Percentiles rank a stretch among this genome's conserved stretches.
Conservation (phyloP, 768 basidiomycete species). For the Tremella yokohamensis region DNA sequence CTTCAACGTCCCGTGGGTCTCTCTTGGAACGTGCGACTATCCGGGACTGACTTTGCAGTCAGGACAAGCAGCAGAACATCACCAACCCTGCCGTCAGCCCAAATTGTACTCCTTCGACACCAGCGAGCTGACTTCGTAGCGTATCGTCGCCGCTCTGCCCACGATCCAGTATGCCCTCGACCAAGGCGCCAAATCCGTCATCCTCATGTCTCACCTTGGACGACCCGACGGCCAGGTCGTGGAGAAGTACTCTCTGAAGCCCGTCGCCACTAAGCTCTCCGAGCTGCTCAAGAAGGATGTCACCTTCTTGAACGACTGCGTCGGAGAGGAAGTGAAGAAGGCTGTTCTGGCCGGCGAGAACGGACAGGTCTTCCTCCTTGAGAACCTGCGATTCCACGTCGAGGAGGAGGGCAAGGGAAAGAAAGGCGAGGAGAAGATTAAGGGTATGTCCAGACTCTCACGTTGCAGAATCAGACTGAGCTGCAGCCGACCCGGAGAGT, state of each 20-base stretch:
- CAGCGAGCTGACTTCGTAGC: conserved; percentile 55
- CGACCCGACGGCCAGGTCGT: conserved; percentile 90
- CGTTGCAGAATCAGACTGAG: conserved; percentile 1
- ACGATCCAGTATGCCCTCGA: conserved; percentile 91
- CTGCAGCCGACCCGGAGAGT: conserved; percentile 63
- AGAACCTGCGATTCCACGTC: conserved; percentile 97
- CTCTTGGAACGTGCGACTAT: neutral
- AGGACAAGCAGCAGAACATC: conserved; percentile 78
- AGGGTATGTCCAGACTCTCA: conserved; percentile 55
- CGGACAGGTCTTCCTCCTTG: conserved; percentile 73
- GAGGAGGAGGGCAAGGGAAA: conserved; percentile 98
- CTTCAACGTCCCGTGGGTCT: conserved; percentile 44
- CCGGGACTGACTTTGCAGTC: conserved; percentile 40
- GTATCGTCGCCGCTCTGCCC: conserved; percentile 93
- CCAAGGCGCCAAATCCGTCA: conserved; percentile 71
- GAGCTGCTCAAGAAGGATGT: conserved; percentile 69
- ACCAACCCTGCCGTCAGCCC: conserved; percentile 87
- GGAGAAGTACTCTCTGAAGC: conserved; percentile 83
- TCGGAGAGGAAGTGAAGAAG: conserved; percentile 78
- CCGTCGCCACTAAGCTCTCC: conserved; percentile 74
- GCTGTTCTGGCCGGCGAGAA: conserved; percentile 64
- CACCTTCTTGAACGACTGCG: conserved; percentile 76
- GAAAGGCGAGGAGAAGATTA: conserved; percentile 81
- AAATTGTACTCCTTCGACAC: neutral
- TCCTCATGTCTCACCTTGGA: conserved; percentile 97